Conservation (phyloP, 1,139 yeast genomes). For the Candida frijolesensis region DNA sequence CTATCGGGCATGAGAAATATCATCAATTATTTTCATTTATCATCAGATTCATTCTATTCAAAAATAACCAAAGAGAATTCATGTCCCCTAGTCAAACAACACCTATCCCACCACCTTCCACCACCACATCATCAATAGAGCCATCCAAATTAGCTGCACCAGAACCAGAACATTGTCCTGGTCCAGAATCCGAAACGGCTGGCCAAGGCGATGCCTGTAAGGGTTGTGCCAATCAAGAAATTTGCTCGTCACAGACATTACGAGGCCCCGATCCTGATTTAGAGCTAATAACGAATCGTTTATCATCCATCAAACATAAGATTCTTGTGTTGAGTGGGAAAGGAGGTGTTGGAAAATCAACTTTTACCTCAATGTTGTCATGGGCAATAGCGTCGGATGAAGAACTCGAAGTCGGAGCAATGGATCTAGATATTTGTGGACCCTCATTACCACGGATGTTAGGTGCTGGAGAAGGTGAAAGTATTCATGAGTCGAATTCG, state of each 20-base stretch:
- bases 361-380: constrained; percentile 90
- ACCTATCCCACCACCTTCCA: not conserved
- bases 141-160: constrained; percentile 46
- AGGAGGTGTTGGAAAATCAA: constrained; percentile 98
- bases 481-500: constrained; percentile 82
- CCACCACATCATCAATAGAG: constrained; percentile 14
- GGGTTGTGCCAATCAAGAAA: constrained; percentile 92
- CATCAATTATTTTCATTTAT: no score
- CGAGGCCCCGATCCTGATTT: constrained; percentile 97
- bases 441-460: constrained; percentile 95
- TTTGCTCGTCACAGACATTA: constrained; percentile 80
- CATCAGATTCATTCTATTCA: not conserved
- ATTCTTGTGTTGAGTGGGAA: constrained; percentile 88
- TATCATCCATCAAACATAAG: constrained; percentile 75
- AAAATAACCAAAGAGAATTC: not conserved
- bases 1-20: not conserved
- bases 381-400: constrained; percentile 96
- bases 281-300: constrained; percentile 69
- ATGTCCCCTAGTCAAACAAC: constrained; percentile 28
- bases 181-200: constrained; percentile 91
- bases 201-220: constrained; percentile 93
- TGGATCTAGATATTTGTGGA: constrained; percentile 97
- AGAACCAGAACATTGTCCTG: constrained; percentile 97
- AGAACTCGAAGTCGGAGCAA: constrained; percentile 86
- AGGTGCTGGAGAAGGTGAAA: constrained; percentile 80